These are phyloP conservation scores for Penicillium paxilli DNA, from an alignment of 495 filamentous ascomycete genomes.

Conservation along the genomic window DNA sequence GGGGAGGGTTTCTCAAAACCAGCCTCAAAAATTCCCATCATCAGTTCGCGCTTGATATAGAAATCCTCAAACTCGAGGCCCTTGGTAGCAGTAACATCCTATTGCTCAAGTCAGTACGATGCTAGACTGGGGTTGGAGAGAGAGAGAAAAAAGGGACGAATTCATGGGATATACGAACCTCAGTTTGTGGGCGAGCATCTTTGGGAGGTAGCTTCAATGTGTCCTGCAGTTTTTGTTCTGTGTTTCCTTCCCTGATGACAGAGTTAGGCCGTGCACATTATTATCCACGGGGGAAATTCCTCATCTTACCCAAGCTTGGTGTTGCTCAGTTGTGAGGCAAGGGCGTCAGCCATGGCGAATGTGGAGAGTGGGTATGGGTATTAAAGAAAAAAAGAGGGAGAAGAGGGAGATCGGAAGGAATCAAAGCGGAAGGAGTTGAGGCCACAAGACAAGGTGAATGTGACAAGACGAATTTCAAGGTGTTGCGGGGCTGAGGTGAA, in stretches of 20 bases:
- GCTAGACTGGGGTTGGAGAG: background rate
- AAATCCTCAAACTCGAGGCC: slow-evolving; percentile 98
- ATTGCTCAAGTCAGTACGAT: slow-evolving; percentile 20
- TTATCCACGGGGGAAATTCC: background rate
- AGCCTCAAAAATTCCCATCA: slow-evolving; percentile 99
- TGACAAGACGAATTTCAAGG: background rate
- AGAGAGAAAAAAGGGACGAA: background rate
- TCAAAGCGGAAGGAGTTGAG: background rate
- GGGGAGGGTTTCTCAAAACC: slow-evolving; percentile 98
- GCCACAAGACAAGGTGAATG: background rate
- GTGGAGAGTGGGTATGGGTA: too few relatives aligned
- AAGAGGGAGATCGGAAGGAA: too few relatives aligned
- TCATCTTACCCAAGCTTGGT: slow-evolving; percentile 65
- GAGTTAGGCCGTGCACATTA: slow-evolving; percentile 8
- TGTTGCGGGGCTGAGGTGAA: background rate
- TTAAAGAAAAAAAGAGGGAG: slow-evolving; percentile 2
- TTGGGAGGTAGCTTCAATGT: slow-evolving; percentile 75
- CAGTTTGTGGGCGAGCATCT: slow-evolving; percentile 89
- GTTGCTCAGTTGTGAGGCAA: slow-evolving; percentile 69
- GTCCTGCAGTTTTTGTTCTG: slow-evolving; percentile 74
- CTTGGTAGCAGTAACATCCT: slow-evolving; percentile 98
- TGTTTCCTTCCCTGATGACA: slow-evolving; percentile 47
- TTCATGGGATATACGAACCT: slow-evolving; percentile 56
- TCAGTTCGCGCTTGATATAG: slow-evolving; percentile 84
- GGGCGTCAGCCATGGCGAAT: slow-evolving; percentile 54